Evolutionary conservation across 2,329 filamentous ascomycete species (phyloP).

Genomic region (Parastagonospora avenae): DNA sequence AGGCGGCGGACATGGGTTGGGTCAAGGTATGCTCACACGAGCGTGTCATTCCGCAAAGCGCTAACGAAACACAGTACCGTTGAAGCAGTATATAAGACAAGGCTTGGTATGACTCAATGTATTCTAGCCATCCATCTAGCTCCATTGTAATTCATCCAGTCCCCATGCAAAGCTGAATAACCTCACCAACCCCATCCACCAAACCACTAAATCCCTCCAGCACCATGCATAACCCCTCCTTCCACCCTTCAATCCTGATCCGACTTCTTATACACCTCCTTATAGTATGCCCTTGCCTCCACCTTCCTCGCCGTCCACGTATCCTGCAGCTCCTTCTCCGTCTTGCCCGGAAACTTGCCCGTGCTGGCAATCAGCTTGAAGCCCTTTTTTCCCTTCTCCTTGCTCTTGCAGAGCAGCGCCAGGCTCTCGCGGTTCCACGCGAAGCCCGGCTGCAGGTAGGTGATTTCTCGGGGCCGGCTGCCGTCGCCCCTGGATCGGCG

Average conservation of each 20-base stretch:
- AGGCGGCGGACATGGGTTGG: constrained; percentile 69
- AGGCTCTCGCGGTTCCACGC: neutral
- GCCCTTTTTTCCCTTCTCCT: constrained; percentile 2
- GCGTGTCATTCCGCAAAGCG: neutral
- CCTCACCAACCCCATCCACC: neutral
- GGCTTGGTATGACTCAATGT: no score
- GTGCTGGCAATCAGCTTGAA: neutral
- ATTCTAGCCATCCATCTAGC: no score
- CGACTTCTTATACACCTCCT: neutral
- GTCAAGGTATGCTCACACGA: constrained; percentile 58
- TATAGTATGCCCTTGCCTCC: neutral
- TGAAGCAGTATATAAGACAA: neutral
- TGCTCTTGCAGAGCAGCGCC: neutral
- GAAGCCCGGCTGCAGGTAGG: neutral
- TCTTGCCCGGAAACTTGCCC: constrained; percentile 3
- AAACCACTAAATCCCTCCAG: neutral
- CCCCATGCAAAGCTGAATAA: neutral
- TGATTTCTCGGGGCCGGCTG: neutral
- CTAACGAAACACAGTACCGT: neutral
- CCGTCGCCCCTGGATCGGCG: neutral
- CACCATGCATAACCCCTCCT: neutral
- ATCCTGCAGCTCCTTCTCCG: neutral
- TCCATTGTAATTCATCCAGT: no score
- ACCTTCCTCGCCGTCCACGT: neutral
- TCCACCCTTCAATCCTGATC: neutral